These are phyloP conservation scores for Aspergillus bridgeri DNA, from an alignment of 495 filamentous ascomycete genomes.

Conservation along the genomic window DNA sequence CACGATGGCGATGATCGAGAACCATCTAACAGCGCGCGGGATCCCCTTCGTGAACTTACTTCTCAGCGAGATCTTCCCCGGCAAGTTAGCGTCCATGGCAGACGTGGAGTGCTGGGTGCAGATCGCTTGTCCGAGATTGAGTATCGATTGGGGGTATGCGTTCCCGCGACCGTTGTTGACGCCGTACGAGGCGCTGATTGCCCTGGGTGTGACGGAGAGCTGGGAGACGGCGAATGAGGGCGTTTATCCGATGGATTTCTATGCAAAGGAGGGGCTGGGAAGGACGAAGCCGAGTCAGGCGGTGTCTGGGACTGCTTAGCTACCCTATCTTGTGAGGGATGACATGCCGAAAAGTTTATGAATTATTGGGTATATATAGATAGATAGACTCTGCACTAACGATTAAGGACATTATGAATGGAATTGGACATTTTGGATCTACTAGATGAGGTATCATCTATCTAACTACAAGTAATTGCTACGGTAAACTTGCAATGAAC, in stretches of 20 bases:
- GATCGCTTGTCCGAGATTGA: slow-evolving; percentile 89
- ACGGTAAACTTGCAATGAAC: too few relatives aligned
- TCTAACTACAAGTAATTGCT: too few relatives aligned
- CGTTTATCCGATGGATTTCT: slow-evolving; percentile 98
- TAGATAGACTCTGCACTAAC: too few relatives aligned
- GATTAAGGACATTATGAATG: too few relatives aligned
- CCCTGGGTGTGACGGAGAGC: slow-evolving; percentile 68
- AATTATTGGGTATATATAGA: too few relatives aligned
- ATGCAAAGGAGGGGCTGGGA: slow-evolving; percentile 87
- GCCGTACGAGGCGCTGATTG: slow-evolving; percentile 92
- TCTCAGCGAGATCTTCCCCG: slow-evolving; percentile 92
- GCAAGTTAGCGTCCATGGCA: slow-evolving; percentile 84
- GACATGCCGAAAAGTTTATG: too few relatives aligned
- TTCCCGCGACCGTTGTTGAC: slow-evolving; percentile 85
- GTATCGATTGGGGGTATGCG: slow-evolving; percentile 98
- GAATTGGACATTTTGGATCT: too few relatives aligned
- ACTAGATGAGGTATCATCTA: too few relatives aligned
- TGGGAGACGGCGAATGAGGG: slow-evolving; percentile 66
- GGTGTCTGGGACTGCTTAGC: slow-evolving; percentile 11
- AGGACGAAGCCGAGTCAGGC: slow-evolving; percentile 49
- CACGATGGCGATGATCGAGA: slow-evolving; percentile 82
- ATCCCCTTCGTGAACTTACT: slow-evolving; percentile 80
- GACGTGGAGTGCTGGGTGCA: slow-evolving; percentile 98
- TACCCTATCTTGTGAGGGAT: background rate
- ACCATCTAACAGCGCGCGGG: slow-evolving; percentile 59